These are phyloP conservation scores for Metschnikowia drakensbergensis DNA, from an alignment of 805 yeast genomes.

Conservation along the genomic window DNA sequence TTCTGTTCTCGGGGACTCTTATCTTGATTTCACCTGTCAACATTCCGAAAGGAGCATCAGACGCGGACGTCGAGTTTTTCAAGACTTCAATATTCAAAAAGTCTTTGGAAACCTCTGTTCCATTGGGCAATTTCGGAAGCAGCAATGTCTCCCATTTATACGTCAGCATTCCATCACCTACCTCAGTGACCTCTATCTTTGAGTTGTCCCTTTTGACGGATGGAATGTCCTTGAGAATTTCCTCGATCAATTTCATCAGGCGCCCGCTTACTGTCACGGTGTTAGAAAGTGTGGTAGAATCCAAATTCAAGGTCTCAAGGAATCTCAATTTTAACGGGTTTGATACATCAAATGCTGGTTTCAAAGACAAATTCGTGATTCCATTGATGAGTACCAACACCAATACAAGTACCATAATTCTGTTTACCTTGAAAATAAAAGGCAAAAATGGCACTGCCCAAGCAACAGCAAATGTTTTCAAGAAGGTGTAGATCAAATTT, in stretches of 20 bases:
- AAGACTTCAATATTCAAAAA: conserved; percentile 51
- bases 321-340: conserved; percentile 73
- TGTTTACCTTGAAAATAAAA: conserved; percentile 64
- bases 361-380: conserved; percentile 33
- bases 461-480: conserved; percentile 27
- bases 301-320: conserved; percentile 55
- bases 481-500: conserved; percentile 25
- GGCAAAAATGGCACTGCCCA: conserved; percentile 55
- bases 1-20: conserved; percentile 56
- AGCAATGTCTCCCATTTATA: conserved; percentile 52
- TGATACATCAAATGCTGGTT: conserved; percentile 55
- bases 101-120: conserved; percentile 34
- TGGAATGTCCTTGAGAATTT: conserved; percentile 59
- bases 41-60: conserved; percentile 57
- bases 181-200: conserved; percentile 31
- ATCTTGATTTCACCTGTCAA: conserved; percentile 59
- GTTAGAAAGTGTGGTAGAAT: conserved; percentile 25
- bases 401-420: conserved; percentile 39
- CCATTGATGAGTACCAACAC: conserved; percentile 34
- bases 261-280: conserved; percentile 50
- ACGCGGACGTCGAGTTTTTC: conserved; percentile 43
- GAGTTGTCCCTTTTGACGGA: conserved; percentile 42
- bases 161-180: conserved; percentile 45
- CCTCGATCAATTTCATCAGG: conserved; percentile 40
- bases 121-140: conserved; percentile 37